These are phyloP conservation scores for Ogataea hybrid DNA, from an alignment of 1,139 yeast genomes.

Conservation along the genomic window DNA sequence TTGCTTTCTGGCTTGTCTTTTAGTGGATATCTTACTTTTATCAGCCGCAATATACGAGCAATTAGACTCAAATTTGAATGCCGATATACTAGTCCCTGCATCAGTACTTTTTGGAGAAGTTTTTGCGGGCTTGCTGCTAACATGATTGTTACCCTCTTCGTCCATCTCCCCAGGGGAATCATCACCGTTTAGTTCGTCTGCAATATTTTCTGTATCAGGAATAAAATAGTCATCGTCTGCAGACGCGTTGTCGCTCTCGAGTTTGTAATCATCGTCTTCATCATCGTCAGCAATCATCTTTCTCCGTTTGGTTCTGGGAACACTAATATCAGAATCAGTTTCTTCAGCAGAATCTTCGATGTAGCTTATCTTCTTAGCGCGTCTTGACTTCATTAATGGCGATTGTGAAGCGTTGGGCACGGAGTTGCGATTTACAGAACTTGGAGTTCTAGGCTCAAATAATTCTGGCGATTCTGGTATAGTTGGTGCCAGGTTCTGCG, in stretches of 20 bases:
- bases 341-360: slow-evolving; percentile 29
- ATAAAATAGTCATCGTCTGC: slow-evolving; percentile 17
- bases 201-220: background rate
- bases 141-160: slow-evolving; percentile 19
- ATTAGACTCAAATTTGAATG: slow-evolving; percentile 16
- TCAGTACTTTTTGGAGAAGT: slow-evolving; percentile 6
- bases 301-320: slow-evolving; percentile 19
- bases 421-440: slow-evolving; percentile 5
- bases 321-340: slow-evolving; percentile 18
- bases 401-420: background rate
- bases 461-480: background rate
- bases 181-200: slow-evolving; percentile 9
- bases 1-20: slow-evolving; percentile 11
- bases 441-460: slow-evolving; percentile 13
- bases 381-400: slow-evolving; percentile 1
- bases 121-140: background rate
- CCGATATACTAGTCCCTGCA: background rate
- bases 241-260: slow-evolving; percentile 20
- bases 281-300: slow-evolving; percentile 34
- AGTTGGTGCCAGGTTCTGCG: background rate
- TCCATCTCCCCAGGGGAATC: slow-evolving; percentile 15
- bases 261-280: slow-evolving; percentile 24
- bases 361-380: background rate
- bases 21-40: background rate
- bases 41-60: slow-evolving; percentile 11